Percentiles rank a stretch among this genome's conserved stretches.
Evolutionary conservation across 306 rosid species (phyloP).

Genomic region (Astragalus membranaceus): DNA sequence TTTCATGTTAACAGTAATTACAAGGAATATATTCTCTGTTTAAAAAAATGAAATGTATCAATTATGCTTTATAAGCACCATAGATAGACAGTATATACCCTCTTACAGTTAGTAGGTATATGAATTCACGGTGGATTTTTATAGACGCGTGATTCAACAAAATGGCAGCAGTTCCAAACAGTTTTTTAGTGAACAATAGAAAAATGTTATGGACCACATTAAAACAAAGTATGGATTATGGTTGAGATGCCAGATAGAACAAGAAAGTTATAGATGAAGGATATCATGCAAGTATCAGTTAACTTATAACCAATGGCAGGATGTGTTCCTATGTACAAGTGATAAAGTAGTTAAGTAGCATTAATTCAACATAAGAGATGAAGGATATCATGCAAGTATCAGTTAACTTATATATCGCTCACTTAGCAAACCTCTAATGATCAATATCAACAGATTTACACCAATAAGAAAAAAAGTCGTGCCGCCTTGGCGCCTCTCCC

Average conservation of each 20-base stretch:
- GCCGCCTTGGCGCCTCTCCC: conserved; percentile 3
- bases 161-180: too few relatives aligned
- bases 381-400: too few relatives aligned
- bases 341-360: neutral
- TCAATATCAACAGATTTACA: too few relatives aligned
- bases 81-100: neutral
- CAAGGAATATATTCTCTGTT: neutral
- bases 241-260: neutral
- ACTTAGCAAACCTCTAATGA: too few relatives aligned
- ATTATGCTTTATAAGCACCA: neutral
- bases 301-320: neutral
- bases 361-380: too few relatives aligned
- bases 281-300: neutral
- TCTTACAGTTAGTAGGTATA: neutral
- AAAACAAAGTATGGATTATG: neutral
- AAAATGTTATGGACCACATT: neutral
- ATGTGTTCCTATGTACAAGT: neutral
- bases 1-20: neutral
- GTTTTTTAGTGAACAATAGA: neutral
- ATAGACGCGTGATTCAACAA: too few relatives aligned
- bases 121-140: too few relatives aligned
- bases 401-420: too few relatives aligned
- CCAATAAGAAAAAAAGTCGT: neutral
- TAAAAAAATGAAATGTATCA: neutral
- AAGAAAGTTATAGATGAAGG: neutral